Percentiles rank a stretch among this genome's conserved stretches.
phyloP scores from a whole-genome alignment of 2,329 filamentous ascomycete genomes.

The Zasmidium angulare region DNA sequence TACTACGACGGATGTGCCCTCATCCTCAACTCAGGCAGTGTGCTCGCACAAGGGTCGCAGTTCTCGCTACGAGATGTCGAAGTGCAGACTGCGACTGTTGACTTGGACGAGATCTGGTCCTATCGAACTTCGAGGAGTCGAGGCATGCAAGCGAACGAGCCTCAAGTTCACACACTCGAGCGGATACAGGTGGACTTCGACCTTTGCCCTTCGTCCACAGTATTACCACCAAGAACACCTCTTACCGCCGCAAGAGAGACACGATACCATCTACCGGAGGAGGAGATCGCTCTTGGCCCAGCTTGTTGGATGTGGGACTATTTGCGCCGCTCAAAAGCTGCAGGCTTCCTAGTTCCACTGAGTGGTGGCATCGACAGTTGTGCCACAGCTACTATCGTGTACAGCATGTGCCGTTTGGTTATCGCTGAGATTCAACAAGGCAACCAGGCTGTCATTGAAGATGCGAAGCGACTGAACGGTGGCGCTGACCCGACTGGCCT shows the following conservation, averaged over 20 bases:
- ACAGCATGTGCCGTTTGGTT: slow-evolving; percentile 54
- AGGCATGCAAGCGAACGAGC: slow-evolving; percentile 56
- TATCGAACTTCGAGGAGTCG: slow-evolving; percentile 59
- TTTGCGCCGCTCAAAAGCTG: slow-evolving; percentile 50
- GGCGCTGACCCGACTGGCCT: slow-evolving; percentile 48
- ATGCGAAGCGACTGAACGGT: slow-evolving; percentile 54
- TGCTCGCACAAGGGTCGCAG: slow-evolving; percentile 65
- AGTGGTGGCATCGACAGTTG: slow-evolving; percentile 63
- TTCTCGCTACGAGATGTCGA: slow-evolving; percentile 62
- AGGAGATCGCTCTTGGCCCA: slow-evolving; percentile 65
- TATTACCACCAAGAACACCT: slow-evolving; percentile 29
- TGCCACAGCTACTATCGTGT: slow-evolving; percentile 53
- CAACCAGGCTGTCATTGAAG: slow-evolving; percentile 56
- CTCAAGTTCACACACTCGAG: slow-evolving; percentile 47
- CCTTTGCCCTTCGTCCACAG: slow-evolving; percentile 32
- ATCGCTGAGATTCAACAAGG: slow-evolving; percentile 52
- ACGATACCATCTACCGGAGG: slow-evolving; percentile 61
- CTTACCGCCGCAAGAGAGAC: slow-evolving; percentile 49
- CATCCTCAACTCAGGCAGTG: slow-evolving; percentile 62
- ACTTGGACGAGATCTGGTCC: slow-evolving; percentile 67
- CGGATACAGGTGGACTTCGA: slow-evolving; percentile 46
- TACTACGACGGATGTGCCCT: slow-evolving; percentile 64
- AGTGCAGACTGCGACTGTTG: slow-evolving; percentile 56
- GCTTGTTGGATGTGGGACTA: slow-evolving; percentile 70
- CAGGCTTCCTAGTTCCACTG: slow-evolving; percentile 59